Percentiles rank a stretch among this genome's conserved stretches.
These are phyloP conservation scores for Petunia secreta DNA, from an alignment of 257 asterid species.

Conservation along the genomic window DNA sequence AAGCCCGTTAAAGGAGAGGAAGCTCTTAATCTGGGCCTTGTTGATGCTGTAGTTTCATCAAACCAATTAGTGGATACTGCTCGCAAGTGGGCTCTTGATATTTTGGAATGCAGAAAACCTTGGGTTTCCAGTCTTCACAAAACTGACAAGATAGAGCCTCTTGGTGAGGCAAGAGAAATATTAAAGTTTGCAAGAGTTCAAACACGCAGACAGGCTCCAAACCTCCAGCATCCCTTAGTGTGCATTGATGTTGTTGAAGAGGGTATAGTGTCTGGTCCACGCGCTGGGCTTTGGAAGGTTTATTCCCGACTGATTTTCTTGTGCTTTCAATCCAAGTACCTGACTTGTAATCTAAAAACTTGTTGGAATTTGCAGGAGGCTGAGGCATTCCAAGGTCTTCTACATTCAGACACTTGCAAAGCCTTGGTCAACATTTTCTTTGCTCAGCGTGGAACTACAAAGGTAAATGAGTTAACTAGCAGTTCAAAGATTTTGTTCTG, in stretches of 20 bases:
- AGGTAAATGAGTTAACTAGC: slow-evolving; percentile 48
- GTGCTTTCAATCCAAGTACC: background rate
- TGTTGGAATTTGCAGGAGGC: slow-evolving; percentile 71
- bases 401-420: slow-evolving; percentile 87
- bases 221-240: slow-evolving; percentile 85
- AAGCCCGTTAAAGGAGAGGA: slow-evolving; percentile 92
- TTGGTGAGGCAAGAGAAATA: slow-evolving; percentile 91
- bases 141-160: slow-evolving; percentile 88
- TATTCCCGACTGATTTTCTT: slow-evolving; percentile 27
- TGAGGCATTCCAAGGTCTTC: slow-evolving; percentile 74
- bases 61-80: slow-evolving; percentile 73
- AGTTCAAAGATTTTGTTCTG: background rate
- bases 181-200: slow-evolving; percentile 93
- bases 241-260: slow-evolving; percentile 94
- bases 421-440: slow-evolving; percentile 94
- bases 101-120: slow-evolving; percentile 69
- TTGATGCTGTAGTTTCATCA: slow-evolving; percentile 79
- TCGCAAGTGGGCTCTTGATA: slow-evolving; percentile 91
- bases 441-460: slow-evolving; percentile 96
- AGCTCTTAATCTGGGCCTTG: slow-evolving; percentile 90
- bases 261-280: slow-evolving; percentile 88
- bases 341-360: background rate
- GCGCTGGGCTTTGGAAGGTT: slow-evolving; percentile 95
- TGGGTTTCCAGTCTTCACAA: slow-evolving; percentile 81
- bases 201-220: slow-evolving; percentile 86